Conservation (phyloP, 176 grass and related monocot species). For the Oryza meridionalis region DNA sequence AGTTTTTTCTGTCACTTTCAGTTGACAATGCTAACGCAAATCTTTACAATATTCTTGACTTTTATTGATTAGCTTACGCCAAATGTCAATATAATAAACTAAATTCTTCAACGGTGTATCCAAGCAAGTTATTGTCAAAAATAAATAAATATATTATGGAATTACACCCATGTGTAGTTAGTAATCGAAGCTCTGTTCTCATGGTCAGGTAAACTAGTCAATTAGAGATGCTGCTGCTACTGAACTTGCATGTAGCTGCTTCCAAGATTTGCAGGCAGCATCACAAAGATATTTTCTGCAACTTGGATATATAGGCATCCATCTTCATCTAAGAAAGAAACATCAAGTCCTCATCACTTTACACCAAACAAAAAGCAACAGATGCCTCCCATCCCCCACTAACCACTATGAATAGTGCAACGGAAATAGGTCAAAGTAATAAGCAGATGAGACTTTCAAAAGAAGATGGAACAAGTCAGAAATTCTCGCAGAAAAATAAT, state of each 20-base stretch:
- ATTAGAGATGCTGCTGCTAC: constrained; percentile 3
- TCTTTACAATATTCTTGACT: constrained; percentile 31
- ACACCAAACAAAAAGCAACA: neutral
- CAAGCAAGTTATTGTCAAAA: neutral
- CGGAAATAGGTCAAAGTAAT: constrained; percentile 41
- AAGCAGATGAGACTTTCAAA: constrained; percentile 35
- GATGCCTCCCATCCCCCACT: neutral
- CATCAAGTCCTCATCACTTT: neutral
- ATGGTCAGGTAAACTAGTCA: constrained; percentile 14
- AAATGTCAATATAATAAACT: constrained; percentile 37
- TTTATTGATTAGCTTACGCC: constrained; percentile 12
- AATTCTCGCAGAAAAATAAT: neutral
- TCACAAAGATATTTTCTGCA: constrained; percentile 2
- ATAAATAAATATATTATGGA: neutral
- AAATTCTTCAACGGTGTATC: constrained; percentile 11
- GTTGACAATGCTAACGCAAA: constrained; percentile 26
- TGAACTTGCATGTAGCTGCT: constrained; percentile 7
- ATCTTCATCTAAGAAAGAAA: neutral
- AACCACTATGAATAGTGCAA: constrained; percentile 10
- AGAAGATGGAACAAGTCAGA: constrained; percentile 30
- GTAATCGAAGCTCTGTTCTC: neutral
- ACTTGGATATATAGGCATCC: neutral
- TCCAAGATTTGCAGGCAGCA: neutral
- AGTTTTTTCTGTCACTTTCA: constrained; percentile 40
- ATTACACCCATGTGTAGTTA: neutral